Base-by-base conservation (phyloP, 2,329 filamentous ascomycete genomes). In the Verticillium tricorpus region DNA sequence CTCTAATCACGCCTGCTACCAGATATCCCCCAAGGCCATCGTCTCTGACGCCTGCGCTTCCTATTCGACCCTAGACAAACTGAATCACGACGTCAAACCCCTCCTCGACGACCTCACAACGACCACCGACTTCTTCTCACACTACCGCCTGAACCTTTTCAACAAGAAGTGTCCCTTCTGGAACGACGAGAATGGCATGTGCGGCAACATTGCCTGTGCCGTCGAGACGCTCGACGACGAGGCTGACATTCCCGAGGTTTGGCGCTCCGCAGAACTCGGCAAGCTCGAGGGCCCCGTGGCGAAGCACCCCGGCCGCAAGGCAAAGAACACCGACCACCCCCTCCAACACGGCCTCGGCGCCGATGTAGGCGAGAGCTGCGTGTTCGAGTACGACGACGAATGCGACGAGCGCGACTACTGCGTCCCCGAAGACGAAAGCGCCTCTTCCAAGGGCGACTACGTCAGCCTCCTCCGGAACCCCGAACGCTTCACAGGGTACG, bases 391-490 rank as follows among this genome's bases (percentile, higher is more conserved):
- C 72, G 94, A 98, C 70, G 94, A 97, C 71, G 94, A 97, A 76
- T 97, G 93, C 76, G 94, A 98, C 77, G 91, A 97, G 68, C 86
- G 95, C 67, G 95, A 99, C 74, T 99, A 98, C 76, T 99, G 95
- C 76, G 87, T 98, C 5, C 92, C 93, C 0, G 95, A 99, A 69
- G 95, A 99, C 72, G 93, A 98, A 78, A 91, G 91, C 70, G 88
- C 90, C 7, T 83, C 84, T 58, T 90, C 85, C 11, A 97, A 97
- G 76, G 95, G 95, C 50, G 95, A 98, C 80, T 99, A 99, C 73
- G 95, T 99, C 69, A 96, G 92, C 76, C 81, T 99, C 67, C 82
- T 96, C 58, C 90, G 92, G 73, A 99, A 99, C 72, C 94, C 94
- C 1, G 94, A 99, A 73, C 86, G 93, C 63, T 99, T 97, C 76